Percentiles rank a stretch among this genome's conserved stretches.
Evolutionary conservation across 495 filamentous ascomycete species (phyloP).

Genomic region (Aspergillus sclerotioniger): DNA sequence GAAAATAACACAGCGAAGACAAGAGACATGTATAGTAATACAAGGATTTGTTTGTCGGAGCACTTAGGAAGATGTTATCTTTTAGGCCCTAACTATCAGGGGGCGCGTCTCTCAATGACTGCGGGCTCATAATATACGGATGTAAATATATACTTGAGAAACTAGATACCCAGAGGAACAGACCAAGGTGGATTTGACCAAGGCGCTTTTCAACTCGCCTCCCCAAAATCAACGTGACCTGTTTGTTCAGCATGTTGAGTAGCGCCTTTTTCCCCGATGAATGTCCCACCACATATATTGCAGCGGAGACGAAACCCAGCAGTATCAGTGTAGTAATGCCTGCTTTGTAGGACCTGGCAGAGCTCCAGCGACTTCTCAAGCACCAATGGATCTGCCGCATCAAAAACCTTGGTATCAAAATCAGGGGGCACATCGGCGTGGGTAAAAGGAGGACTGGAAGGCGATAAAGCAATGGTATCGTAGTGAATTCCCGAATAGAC

Average conservation of each 20-base stretch:
- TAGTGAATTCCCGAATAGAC: constrained; percentile 96
- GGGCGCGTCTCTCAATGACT: too few relatives aligned
- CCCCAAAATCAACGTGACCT: constrained; percentile 72
- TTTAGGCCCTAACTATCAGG: too few relatives aligned
- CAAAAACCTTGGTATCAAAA: constrained; percentile 77
- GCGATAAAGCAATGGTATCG: constrained; percentile 79
- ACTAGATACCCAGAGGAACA: too few relatives aligned
- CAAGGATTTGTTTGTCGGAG: too few relatives aligned
- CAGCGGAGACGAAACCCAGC: constrained; percentile 79
- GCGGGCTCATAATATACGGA: not conserved
- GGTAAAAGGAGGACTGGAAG: constrained; percentile 56
- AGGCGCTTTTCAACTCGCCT: constrained; percentile 39
- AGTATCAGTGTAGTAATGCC: constrained; percentile 90
- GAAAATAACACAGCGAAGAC: too few relatives aligned
- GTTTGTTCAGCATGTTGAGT: constrained; percentile 64
- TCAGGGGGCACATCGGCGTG: constrained; percentile 61
- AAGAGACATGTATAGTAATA: too few relatives aligned
- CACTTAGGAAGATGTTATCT: too few relatives aligned
- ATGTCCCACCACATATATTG: constrained; percentile 67
- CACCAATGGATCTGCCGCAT: constrained; percentile 63
- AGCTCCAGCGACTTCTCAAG: constrained; percentile 68
- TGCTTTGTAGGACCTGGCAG: constrained; percentile 64
- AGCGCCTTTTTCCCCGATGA: constrained; percentile 72
- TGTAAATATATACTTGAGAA: not conserved
- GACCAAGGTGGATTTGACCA: too few relatives aligned